Base-by-base conservation (phyloP, 768 basidiomycete genomes). In the Boletus subcaerulescens region DNA sequence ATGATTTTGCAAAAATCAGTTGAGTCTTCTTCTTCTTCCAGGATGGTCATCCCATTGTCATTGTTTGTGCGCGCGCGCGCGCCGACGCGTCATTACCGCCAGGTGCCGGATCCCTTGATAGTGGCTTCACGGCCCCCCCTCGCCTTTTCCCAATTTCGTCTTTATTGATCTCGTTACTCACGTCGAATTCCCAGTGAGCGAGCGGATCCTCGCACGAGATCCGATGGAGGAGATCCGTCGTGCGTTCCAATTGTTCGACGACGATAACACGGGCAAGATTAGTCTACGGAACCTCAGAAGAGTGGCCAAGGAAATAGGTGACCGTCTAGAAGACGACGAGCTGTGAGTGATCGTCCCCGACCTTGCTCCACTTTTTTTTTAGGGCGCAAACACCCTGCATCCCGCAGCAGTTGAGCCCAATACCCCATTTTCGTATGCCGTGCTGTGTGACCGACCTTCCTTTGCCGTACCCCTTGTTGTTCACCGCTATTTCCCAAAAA, bases 251-350 rank as follows among this genome's bases (percentile, higher is more conserved):
- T 77, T 99, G 2, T 98, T 98, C 66, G 97, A 98, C 71, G 94
- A 96, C 65, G 96, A 98, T 66, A 83, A 87, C 61, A 95, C 93
- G 14, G 96, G 96, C 15, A 95, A 92, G 73, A 98, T 99, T 60
- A 89, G 84, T 62, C 76, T 98, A 40, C 82, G 90, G 58, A 96
- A 98, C 71, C 78, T 99, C 45, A 80, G 90, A 65, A 80, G 94
- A 55, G 97, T 99, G 22, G 96, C 96, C 33, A 96, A 94, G 66
- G 96, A 99, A 71, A 87, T 99, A 63, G 96, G 94, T 17, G 97
- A 98, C 73, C 80, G 87, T 54, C 75, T 99, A 60, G 93, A 95
- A 63, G 96, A 98, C 60, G 95, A 98, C 55, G 97, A 98, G 67
- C 76, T 98, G 95, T 98, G 71, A 71, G 94, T 85, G 26, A 45